Evolutionary conservation across 345 rosid species (phyloP).

Genomic region (Pelargonium nanum): DNA sequence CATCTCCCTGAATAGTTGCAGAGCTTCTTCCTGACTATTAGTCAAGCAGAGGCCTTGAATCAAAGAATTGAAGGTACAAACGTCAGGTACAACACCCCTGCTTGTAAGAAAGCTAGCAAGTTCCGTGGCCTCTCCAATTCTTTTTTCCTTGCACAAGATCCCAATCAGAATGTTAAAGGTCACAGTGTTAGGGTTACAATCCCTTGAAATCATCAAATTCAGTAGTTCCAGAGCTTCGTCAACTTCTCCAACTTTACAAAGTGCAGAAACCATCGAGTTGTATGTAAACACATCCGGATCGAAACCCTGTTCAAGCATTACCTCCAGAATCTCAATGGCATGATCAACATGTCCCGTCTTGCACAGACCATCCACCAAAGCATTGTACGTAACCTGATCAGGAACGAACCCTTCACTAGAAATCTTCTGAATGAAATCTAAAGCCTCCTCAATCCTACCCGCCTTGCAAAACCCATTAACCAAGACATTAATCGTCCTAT

Average conservation of each 20-base stretch:
- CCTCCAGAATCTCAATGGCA: conserved; percentile 66
- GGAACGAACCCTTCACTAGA: conserved; percentile 57
- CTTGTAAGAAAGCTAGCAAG: conserved; percentile 58
- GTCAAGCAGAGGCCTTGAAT: conserved; percentile 73
- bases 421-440: conserved; percentile 59
- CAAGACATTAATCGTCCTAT: conserved; percentile 71
- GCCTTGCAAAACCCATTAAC: conserved; percentile 78
- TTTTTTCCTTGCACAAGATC: conserved; percentile 74
- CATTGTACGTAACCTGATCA: conserved; percentile 69
- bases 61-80: conserved; percentile 62
- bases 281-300: conserved; percentile 78
- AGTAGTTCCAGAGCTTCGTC: conserved; percentile 72
- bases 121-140: conserved; percentile 60
- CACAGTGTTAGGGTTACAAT: conserved; percentile 73
- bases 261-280: conserved; percentile 69
- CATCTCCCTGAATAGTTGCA: conserved; percentile 78
- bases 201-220: conserved; percentile 68
- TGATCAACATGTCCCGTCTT: conserved; percentile 72
- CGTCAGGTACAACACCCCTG: conserved; percentile 69
- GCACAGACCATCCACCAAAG: conserved; percentile 75
- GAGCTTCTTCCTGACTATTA: conserved; percentile 39
- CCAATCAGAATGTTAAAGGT: conserved; percentile 86
- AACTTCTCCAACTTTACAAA: conserved; percentile 72
- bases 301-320: conserved; percentile 79
- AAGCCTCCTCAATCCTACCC: conserved; percentile 60